Base-by-base conservation (phyloP, 2,329 filamentous ascomycete species). In the Pezicula radicicola region DNA sequence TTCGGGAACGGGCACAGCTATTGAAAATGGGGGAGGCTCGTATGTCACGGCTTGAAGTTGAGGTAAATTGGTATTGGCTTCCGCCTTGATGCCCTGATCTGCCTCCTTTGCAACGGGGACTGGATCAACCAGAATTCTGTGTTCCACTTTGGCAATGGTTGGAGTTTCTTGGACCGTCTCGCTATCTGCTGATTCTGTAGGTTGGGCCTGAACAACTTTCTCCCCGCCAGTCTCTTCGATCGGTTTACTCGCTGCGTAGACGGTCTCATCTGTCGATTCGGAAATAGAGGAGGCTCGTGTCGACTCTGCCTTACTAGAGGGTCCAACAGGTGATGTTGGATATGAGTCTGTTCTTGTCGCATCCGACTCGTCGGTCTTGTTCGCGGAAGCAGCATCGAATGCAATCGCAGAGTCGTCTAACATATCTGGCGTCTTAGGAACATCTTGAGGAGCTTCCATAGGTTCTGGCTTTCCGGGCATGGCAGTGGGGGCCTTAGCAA, bases 251-350 rank as follows among this genome's bases (percentile, higher is more conserved):
- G 46, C 45, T 43, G 68, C 69, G 42, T 75, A 72, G 2, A 81
- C 66, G 4, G 81, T 84, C 61, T 83, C 81, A 53, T 85, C 78
- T 2, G 82, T 85, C 2, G 78, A 80, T 54, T 84, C 83, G 6
- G 82, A 85, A 9, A 86, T 64, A 0, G 83, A 86, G 0, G 82
- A 86, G 4, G 83, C 83, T 59, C 80, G 81, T 6, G 83, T 86
- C 3, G 82, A 85, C 46, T 78, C 75, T 13, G 75, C 79, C 37
- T 76, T 70, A 52, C 85, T 81, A 6, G 80, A 84, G 15, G 73
- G 74, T 42, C 75, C 74, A 19, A 77, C 64, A 0, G 82, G 81
- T 13, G 82, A 85, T 10, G 77, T 67, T 4, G 82, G 80, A 48
- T 78, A 79, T 2, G 82, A 86, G 63, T 84, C 81, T 19, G 74